Evolutionary conservation across 1,139 yeast genomes (phyloP).

Genomic region (Candida sanyaensis): DNA sequence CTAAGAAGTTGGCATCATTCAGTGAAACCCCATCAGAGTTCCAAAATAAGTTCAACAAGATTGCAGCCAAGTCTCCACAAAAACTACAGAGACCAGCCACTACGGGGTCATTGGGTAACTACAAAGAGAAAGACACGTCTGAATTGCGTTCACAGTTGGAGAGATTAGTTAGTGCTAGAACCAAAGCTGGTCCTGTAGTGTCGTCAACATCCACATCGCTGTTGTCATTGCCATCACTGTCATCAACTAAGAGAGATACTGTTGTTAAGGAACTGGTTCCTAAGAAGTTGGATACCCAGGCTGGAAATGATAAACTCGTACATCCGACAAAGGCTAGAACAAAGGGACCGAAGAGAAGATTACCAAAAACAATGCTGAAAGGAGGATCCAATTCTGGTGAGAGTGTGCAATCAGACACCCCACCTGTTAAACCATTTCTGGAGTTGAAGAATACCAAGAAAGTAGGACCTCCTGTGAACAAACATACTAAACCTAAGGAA

Average conservation of each 20-base stretch:
- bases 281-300: conserved; percentile 12
- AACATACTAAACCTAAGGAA: conserved; percentile 28
- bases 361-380: conserved; percentile 44
- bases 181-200: neutral
- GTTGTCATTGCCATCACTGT: too few species aligned
- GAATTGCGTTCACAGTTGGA: conserved; percentile 26
- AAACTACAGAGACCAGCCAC: conserved; percentile 13
- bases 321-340: conserved; percentile 67
- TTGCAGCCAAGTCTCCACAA: conserved; percentile 12
- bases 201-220: neutral
- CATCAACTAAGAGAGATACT: conserved; percentile 8
- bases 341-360: conserved; percentile 74
- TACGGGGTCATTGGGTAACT: conserved; percentile 18
- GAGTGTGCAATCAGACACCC: too few species aligned
- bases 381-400: neutral
- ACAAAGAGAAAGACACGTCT: conserved; percentile 25
- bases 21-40: conserved; percentile 14
- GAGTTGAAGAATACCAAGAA: conserved; percentile 12
- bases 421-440: too few species aligned
- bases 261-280: conserved; percentile 13
- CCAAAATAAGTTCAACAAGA: conserved; percentile 12
- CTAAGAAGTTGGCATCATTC: neutral
- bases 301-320: conserved; percentile 31
- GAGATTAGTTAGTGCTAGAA: conserved; percentile 13
- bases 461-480: conserved; percentile 32